phyloP scores from a whole-genome alignment of 352 stramenopile genomes.

The Phytophthora palmivora region DNA sequence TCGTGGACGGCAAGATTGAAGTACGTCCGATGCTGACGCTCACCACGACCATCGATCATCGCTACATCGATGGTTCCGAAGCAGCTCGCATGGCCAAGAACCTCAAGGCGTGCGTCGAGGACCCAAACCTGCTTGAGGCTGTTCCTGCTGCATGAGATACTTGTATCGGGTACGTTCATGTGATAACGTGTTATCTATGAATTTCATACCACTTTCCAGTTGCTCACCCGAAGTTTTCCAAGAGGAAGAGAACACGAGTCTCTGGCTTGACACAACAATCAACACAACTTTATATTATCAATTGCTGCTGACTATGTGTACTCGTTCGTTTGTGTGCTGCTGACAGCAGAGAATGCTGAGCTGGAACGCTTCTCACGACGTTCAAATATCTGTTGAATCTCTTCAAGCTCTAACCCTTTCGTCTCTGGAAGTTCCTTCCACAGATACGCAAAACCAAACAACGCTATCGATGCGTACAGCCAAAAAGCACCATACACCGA shows the following conservation, averaged over 20 bases:
- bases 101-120: constrained; percentile 60
- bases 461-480: constrained; percentile 88
- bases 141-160: constrained; percentile 36
- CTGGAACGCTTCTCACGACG: constrained; percentile 20
- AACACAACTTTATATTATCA: constrained; percentile 7
- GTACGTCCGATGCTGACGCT: constrained; percentile 71
- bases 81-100: constrained; percentile 63
- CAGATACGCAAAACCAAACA: constrained; percentile 81
- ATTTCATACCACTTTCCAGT: background rate
- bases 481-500: constrained; percentile 89
- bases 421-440: constrained; percentile 92
- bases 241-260: constrained; percentile 17
- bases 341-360: constrained; percentile 19
- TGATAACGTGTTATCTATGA: background rate
- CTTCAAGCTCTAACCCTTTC: constrained; percentile 92
- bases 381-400: constrained; percentile 91
- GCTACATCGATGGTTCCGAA: constrained; percentile 71
- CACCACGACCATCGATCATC: constrained; percentile 77
- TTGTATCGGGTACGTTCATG: constrained; percentile 7
- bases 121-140: constrained; percentile 58
- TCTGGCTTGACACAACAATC: background rate
- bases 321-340: constrained; percentile 15
- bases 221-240: constrained; percentile 17
- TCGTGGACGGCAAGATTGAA: constrained; percentile 63
- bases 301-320: background rate